Conservation (phyloP, 1,139 yeast species). For the Taphrina flavorubra region DNA sequence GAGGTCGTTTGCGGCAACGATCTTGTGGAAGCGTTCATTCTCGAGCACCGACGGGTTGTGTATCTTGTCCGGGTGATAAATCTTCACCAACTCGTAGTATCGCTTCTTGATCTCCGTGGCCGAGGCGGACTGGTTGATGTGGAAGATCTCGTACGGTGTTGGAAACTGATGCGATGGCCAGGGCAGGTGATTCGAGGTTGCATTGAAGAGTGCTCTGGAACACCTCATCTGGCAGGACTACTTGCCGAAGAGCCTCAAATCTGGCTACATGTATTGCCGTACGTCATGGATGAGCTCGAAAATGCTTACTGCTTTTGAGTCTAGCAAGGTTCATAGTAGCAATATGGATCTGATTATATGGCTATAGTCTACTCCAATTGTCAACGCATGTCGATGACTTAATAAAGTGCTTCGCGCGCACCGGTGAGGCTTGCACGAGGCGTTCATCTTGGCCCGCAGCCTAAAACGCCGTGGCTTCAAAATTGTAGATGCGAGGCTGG, state of each 20-base stretch:
- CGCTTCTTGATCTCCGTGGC: conserved; percentile 58
- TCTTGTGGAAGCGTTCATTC: conserved; percentile 65
- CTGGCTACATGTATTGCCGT: too few relatives aligned
- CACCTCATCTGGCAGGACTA: conserved; percentile 2
- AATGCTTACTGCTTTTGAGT: neutral
- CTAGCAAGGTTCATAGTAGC: neutral
- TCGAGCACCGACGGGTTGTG: conserved; percentile 42
- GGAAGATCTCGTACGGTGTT: conserved; percentile 76
- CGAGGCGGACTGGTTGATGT: conserved; percentile 55
- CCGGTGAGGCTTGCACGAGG: neutral
- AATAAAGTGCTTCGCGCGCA: neutral
- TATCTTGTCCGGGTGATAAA: conserved; percentile 79
- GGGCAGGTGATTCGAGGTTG: conserved; percentile 16
- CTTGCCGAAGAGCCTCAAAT: too few relatives aligned
- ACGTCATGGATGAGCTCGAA: too few relatives aligned
- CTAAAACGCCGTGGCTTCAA: neutral
- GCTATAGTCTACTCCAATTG: too few relatives aligned
- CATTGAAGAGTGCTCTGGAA: conserved; percentile 10
- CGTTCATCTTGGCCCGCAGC: conserved; percentile 2
- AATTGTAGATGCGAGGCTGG: neutral
- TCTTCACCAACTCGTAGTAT: conserved; percentile 71
- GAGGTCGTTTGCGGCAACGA: conserved; percentile 76
- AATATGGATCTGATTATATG: too few relatives aligned
- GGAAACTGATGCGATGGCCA: conserved; percentile 29
- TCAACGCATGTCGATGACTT: neutral